Conservation (phyloP, 495 filamentous ascomycete genomes). For the Amniculicola lignicola region DNA sequence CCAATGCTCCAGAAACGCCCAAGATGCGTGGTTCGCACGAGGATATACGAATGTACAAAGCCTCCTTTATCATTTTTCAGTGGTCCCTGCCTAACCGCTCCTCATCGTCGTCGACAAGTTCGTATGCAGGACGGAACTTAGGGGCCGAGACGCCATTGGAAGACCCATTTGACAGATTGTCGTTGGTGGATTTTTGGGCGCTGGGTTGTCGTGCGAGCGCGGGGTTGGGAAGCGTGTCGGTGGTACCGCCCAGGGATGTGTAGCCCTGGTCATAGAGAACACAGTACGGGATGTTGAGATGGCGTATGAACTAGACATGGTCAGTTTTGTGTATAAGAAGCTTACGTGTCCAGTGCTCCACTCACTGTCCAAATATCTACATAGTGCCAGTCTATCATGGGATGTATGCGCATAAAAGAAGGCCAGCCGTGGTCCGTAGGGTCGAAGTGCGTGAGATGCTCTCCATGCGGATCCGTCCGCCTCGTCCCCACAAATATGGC, state of each 20-base stretch:
- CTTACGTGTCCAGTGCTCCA: slow-evolving; percentile 27
- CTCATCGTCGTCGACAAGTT: slow-evolving; percentile 76
- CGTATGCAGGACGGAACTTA: slow-evolving; percentile 77
- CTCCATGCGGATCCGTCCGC: slow-evolving; percentile 88
- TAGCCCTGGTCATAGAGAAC: slow-evolving; percentile 80
- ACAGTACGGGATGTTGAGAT: slow-evolving; percentile 76
- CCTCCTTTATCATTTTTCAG: too few species aligned
- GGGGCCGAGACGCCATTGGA: slow-evolving; percentile 24
- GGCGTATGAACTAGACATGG: slow-evolving; percentile 67
- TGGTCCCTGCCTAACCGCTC: slow-evolving; percentile 77
- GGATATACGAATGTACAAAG: too few species aligned
- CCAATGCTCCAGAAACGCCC: too few species aligned
- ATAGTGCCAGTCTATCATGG: slow-evolving; percentile 97
- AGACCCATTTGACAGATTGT: slow-evolving; percentile 6
- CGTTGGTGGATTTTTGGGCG: neutral
- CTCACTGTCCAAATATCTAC: slow-evolving; percentile 85
- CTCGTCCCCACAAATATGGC: slow-evolving; percentile 93
- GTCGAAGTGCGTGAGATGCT: slow-evolving; percentile 72
- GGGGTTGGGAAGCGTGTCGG: slow-evolving; percentile 88
- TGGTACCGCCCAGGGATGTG: slow-evolving; percentile 83
- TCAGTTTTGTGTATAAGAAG: neutral
- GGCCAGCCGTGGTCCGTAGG: slow-evolving; percentile 89
- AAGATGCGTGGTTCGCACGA: too few species aligned
- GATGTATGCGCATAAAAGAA: slow-evolving; percentile 86
- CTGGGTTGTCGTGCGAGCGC: slow-evolving; percentile 44